A percentile compares a stretch with the other conserved stretches of the same genome.
phyloP scores from a whole-genome alignment of 2,329 filamentous ascomycete genomes.

The Didymellaceae sp. region DNA sequence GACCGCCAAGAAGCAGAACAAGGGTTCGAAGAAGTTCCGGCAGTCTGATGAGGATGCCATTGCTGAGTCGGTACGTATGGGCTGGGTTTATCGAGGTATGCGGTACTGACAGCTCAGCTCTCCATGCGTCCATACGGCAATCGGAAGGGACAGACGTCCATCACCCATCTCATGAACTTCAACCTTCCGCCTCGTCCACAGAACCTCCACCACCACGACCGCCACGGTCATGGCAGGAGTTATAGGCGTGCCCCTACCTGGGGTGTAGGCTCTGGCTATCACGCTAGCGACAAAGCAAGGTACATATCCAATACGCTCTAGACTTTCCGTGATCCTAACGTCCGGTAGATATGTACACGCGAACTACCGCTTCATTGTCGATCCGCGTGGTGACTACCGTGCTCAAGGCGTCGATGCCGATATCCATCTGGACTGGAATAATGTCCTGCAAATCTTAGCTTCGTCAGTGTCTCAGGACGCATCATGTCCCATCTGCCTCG shows the following conservation, averaged over 20 bases:
- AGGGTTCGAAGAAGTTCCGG: conserved; percentile 75
- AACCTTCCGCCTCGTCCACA: conserved; percentile 77
- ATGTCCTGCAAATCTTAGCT: conserved; percentile 88
- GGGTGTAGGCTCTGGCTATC: conserved; percentile 87
- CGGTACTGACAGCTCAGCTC: conserved; percentile 52
- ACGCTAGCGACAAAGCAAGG: conserved; percentile 88
- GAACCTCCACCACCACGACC: conserved; percentile 59
- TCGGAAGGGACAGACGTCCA: conserved; percentile 92
- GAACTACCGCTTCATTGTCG: conserved; percentile 96
- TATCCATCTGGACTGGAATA: conserved; percentile 86
- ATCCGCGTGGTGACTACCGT: conserved; percentile 79
- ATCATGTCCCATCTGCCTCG: conserved; percentile 93
- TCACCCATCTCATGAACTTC: conserved; percentile 96
- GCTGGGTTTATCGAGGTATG: neutral
- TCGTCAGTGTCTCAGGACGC: conserved; percentile 87
- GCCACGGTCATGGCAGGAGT: conserved; percentile 60
- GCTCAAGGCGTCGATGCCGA: conserved; percentile 86
- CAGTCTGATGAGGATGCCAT: conserved; percentile 84
- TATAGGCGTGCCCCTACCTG: conserved; percentile 75
- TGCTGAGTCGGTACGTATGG: conserved; percentile 72
- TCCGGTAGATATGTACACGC: conserved; percentile 78
- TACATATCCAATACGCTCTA: conserved; percentile 48
- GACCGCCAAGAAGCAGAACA: conserved; percentile 79
- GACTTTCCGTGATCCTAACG: conserved; percentile 8
- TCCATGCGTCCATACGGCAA: conserved; percentile 69